These are phyloP conservation scores for Penicillium flavigenum DNA, from an alignment of 495 filamentous ascomycete species.

Conservation along the genomic window DNA sequence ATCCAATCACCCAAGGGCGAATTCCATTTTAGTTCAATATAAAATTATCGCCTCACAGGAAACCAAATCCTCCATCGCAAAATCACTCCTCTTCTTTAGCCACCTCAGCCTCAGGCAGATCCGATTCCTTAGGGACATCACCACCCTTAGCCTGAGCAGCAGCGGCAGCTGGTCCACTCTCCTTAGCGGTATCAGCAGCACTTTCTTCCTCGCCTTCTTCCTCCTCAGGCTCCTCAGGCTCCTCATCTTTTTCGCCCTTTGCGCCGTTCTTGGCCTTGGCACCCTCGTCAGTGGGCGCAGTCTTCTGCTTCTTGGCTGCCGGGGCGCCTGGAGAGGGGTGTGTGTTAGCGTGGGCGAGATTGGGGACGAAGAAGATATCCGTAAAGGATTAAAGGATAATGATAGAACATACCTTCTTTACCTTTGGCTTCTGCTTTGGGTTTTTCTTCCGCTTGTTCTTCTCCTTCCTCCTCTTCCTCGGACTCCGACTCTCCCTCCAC, in stretches of 20 bases:
- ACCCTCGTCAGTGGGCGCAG: constrained; percentile 20
- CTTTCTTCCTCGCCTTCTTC: constrained; percentile 33
- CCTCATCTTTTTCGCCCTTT: constrained; percentile 33
- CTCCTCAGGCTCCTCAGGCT: constrained; percentile 29
- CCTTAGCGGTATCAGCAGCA: constrained; percentile 34
- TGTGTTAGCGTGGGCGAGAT: constrained; percentile 10
- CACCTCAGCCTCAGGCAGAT: constrained; percentile 42
- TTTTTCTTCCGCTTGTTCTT: constrained; percentile 20
- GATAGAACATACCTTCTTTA: constrained; percentile 28
- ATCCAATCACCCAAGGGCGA: constrained; percentile 5
- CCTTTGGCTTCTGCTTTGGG: constrained; percentile 21
- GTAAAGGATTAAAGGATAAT: neutral
- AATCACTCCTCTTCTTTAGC: constrained; percentile 23
- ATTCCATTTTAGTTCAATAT: constrained; percentile 1
- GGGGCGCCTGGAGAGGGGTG: constrained; percentile 32
- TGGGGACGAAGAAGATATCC: neutral
- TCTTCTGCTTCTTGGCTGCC: constrained; percentile 38
- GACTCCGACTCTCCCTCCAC: constrained; percentile 27
- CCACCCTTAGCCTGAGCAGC: constrained; percentile 45
- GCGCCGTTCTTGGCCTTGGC: constrained; percentile 32
- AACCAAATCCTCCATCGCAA: neutral
- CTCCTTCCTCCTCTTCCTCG: constrained; percentile 23
- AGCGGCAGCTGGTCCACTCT: constrained; percentile 43
- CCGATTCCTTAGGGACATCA: constrained; percentile 49
- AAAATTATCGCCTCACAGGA: neutral